A percentile compares a stretch with the other conserved stretches of the same genome.
These are phyloP conservation scores for Cercospora berteroae DNA, from an alignment of 2,329 filamentous ascomycete species.

Conservation along the genomic window DNA sequence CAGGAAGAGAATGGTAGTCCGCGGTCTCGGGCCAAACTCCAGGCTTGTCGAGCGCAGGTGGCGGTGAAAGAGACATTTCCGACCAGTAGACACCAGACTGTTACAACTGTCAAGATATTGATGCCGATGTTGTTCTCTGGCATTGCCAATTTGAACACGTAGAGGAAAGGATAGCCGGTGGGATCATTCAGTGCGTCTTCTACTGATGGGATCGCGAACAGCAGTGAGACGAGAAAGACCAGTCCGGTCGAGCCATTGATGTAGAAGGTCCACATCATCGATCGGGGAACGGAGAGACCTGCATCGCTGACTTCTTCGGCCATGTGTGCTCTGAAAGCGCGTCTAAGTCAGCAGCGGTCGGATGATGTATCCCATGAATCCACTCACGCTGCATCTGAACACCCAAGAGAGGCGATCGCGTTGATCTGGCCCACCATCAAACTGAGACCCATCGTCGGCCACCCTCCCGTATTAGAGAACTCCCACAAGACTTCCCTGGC, in stretches of 20 bases:
- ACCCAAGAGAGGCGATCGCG: conserved; percentile 23
- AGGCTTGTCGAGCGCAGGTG: conserved; percentile 25
- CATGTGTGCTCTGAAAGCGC: conserved; percentile 19
- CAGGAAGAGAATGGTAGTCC: conserved; percentile 22
- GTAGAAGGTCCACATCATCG: conserved; percentile 32
- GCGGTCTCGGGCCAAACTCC: conserved; percentile 23
- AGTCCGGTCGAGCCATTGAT: conserved; percentile 24
- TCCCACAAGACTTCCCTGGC: conserved; percentile 34
- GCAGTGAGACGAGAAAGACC: conserved; percentile 21
- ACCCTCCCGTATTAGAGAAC: conserved; percentile 32
- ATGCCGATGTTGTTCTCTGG: conserved; percentile 22
- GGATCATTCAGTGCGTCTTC: conserved; percentile 24
- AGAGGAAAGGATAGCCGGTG: conserved; percentile 25
- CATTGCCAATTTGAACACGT: conserved; percentile 24
- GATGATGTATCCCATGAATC: not conserved
- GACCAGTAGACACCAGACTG: conserved; percentile 19
- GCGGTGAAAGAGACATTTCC: conserved; percentile 26
- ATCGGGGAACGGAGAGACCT: conserved; percentile 31
- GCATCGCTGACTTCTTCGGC: conserved; percentile 29
- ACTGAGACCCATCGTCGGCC: conserved; percentile 31
- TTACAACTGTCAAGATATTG: conserved; percentile 20
- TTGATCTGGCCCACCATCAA: conserved; percentile 34
- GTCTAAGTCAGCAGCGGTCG: not conserved
- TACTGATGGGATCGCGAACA: conserved; percentile 25
- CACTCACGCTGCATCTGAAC: conserved; percentile 20